Conservation (phyloP, 345 rosid genomes). For the Citrus sp. region DNA sequence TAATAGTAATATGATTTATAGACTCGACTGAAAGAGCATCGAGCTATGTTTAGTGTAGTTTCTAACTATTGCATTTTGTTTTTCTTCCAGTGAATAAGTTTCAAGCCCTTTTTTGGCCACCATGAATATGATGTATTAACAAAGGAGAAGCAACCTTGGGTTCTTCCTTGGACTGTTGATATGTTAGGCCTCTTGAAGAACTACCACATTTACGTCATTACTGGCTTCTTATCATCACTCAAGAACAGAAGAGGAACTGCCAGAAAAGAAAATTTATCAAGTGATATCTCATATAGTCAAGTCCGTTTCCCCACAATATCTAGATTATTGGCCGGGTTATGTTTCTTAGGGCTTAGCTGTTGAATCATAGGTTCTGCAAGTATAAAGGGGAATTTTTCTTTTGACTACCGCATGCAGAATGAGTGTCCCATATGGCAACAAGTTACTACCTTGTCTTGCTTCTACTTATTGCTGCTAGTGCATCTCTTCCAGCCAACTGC, state of each 20-base stretch:
- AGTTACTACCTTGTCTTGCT: slow-evolving; percentile 2
- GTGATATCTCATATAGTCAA: not conserved
- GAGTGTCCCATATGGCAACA: slow-evolving; percentile 1
- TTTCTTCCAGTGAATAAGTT: no score
- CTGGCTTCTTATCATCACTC: not conserved
- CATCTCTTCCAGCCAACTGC: slow-evolving; percentile 2
- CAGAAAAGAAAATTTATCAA: not conserved
- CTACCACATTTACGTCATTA: not conserved
- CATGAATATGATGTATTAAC: not conserved
- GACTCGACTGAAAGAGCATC: no score
- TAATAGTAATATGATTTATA: no score
- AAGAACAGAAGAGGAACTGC: no score
- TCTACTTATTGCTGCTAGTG: not conserved
- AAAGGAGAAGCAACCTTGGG: not conserved
- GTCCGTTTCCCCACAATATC: not conserved
- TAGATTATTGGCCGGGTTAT: not conserved
- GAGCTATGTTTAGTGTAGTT: no score
- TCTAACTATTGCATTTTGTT: no score
- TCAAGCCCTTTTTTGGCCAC: not conserved
- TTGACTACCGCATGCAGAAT: not conserved
- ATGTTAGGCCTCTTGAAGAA: no score
- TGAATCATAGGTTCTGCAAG: no score
- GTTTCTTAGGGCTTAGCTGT: not conserved
- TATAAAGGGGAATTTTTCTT: not conserved
- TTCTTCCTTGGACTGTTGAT: not conserved